phyloP scores from a whole-genome alignment of 176 grass and related monocot genomes.

The Alopecurus myosuroides region DNA sequence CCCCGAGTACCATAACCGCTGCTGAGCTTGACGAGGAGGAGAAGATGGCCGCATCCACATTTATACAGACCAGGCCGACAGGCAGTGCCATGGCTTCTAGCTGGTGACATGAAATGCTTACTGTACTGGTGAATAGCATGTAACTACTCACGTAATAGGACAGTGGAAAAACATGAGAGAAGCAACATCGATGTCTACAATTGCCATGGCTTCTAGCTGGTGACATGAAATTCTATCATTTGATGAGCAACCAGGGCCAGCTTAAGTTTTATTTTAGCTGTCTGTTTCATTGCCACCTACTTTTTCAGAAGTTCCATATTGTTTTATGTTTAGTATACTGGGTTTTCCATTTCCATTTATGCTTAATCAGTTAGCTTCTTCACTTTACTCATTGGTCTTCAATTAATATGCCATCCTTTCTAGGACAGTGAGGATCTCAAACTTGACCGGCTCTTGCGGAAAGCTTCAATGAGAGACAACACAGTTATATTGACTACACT shows the following conservation, averaged over 20 bases:
- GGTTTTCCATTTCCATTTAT: background rate
- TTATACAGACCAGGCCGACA: too few relatives aligned
- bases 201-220: too few relatives aligned
- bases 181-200: background rate
- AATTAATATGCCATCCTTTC: conserved; percentile 25
- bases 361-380: background rate
- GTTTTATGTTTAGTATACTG: background rate
- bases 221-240: background rate
- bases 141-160: background rate
- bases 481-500: conserved; percentile 70
- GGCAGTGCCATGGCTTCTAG: background rate
- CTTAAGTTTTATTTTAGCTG: background rate
- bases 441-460: conserved; percentile 49
- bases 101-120: background rate
- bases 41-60: too few relatives aligned
- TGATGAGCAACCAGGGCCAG: background rate
- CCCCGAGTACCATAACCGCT: too few relatives aligned
- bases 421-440: conserved; percentile 62
- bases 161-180: background rate
- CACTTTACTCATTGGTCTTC: background rate
- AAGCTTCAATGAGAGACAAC: conserved; percentile 54
- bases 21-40: too few relatives aligned
- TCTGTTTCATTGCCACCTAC: background rate
- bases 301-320: background rate
- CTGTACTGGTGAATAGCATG: background rate